Evolutionary conservation across 225 moss, liverwort and hornwort genomes (phyloP), one percentile per base, ranked within the genome.

Genomic region (Straminergon stramineum): DNA sequence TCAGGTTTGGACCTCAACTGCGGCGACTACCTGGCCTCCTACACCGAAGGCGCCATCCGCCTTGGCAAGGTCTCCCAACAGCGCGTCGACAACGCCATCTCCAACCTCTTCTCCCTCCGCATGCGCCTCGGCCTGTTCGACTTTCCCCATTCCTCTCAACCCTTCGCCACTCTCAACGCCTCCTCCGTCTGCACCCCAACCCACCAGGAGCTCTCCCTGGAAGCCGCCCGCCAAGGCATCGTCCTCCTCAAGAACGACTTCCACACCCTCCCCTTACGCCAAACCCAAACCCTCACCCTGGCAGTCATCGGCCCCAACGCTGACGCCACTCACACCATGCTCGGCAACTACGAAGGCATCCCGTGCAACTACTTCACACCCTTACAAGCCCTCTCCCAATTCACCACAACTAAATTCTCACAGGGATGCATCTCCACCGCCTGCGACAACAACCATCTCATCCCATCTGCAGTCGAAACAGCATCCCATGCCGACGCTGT

Each of bases 51-150:
- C 8, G 97, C 99, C 66, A 87, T 99, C 43, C 90, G 22, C 17
- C 91, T 93, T 90, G 94, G 96, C 68, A 96, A 93, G 90, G 91
- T 99, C 15, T 85, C 94, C 19, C 90, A 92, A 75, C 70, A 90
- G 27, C 90, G 93, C 63, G 90, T 99, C 8, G 93, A 99, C 65
- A 81, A 58, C 75, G 97, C 97, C 26, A 77, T 99, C 18, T 81
- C 70, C 35, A 96, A 96, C 77, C 79, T 96, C 89, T 90, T 97
- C 85, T 78, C 88, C 15, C 89, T 96, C 74, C 97, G 95, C 71
- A 95, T 99, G 95, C 90, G 96, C 43, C 92, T 99, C 39, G 97
- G 99, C 32, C 92, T 99, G 90, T 97, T 97, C 92, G 99, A 99
- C 83, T 96, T 95, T 6, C 85, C 88, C 57, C 92, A 94, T 51